Percentiles rank a stretch among this genome's conserved stretches.
phyloP scores from a whole-genome alignment of 805 yeast species.

The Metschnikowia santaceciliae region DNA sequence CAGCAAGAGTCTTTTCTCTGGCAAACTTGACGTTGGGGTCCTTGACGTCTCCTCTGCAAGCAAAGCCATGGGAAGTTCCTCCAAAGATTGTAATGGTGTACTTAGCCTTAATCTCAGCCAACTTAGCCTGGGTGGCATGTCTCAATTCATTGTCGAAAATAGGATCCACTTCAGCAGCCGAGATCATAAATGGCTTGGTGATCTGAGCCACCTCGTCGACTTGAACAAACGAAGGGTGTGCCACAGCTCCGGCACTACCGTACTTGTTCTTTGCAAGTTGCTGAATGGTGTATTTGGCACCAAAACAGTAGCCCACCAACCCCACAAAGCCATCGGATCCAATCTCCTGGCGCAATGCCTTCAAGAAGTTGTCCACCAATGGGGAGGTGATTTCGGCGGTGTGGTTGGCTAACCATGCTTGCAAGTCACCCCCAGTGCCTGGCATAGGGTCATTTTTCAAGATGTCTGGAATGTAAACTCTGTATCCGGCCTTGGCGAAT shows the following conservation, averaged over 20 bases:
- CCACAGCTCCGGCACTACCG: conserved; percentile 64
- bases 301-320: conserved; percentile 77
- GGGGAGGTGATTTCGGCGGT: conserved; percentile 44
- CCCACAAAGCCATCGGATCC: conserved; percentile 46
- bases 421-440: conserved; percentile 13
- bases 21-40: conserved; percentile 57
- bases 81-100: conserved; percentile 62
- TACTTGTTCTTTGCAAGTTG: conserved; percentile 41
- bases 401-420: conserved; percentile 55
- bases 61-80: conserved; percentile 72
- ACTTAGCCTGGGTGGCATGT: conserved; percentile 53
- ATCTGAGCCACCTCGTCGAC: conserved; percentile 62
- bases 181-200: conserved; percentile 60
- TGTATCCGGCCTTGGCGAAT: conserved; percentile 59
- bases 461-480: conserved; percentile 74
- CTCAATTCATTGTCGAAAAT: conserved; percentile 65
- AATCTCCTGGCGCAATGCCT: conserved; percentile 37
- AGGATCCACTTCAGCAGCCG: conserved; percentile 70
- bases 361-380: conserved; percentile 47
- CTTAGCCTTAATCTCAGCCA: conserved; percentile 44
- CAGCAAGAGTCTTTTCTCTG: conserved; percentile 56
- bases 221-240: conserved; percentile 77
- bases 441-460: conserved; percentile 45
- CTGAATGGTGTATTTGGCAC: conserved; percentile 66
- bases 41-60: conserved; percentile 69